Evolutionary conservation across 2,329 filamentous ascomycete species (phyloP), one percentile per base, ranked within the genome.

Genomic region (Colletotrichum orchidophilum): DNA sequence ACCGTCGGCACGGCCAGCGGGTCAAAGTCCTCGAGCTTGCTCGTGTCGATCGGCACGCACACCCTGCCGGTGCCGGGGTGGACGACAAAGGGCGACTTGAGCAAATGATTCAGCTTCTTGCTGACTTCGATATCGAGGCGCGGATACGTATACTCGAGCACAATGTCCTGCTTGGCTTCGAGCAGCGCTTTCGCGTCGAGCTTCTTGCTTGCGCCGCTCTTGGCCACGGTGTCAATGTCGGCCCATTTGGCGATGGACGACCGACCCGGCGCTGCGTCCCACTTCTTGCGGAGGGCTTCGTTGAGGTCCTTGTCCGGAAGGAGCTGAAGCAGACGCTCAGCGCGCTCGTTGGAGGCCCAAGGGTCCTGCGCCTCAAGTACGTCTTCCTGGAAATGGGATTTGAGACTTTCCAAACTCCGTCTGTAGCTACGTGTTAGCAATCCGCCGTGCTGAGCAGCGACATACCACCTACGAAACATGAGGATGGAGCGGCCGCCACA

Each of bases 131-230:
- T 95, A 86, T 99, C 96, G 65, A 99, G 93, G 49, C 96, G 92
- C 3, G 96, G 96, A 81, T 99, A 99, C 7, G 96, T 98, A 83
- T 99, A 98, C 83, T 99, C 96, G 33, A 99, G 89, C 3, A 98
- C 92, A 73, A 99, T 93, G 79, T 98, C 96, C 80, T 98, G 95
- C 83, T 98, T 98, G 26, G 95, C 94, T 77, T 98, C 94, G 9
- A 93, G 88, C 13, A 99, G 87, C 2, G 92, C 90, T 73, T 88
- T 90, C 0, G 91, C 81, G 75, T 96, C 92, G n/a, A 97, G 87
- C 11, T 87, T 87, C 77, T 91, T 92, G 78, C 91, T 90, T 31
- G 90, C 90, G 39, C 93, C 93, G 1, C 91, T 90, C 81, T 94
- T 94, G 57, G 96, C 96, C 13, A 97, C 81, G 1, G 90, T 86